These are phyloP conservation scores for Colletotrichum orbiculare DNA, from an alignment of 2,329 filamentous ascomycete genomes.

Conservation along the genomic window DNA sequence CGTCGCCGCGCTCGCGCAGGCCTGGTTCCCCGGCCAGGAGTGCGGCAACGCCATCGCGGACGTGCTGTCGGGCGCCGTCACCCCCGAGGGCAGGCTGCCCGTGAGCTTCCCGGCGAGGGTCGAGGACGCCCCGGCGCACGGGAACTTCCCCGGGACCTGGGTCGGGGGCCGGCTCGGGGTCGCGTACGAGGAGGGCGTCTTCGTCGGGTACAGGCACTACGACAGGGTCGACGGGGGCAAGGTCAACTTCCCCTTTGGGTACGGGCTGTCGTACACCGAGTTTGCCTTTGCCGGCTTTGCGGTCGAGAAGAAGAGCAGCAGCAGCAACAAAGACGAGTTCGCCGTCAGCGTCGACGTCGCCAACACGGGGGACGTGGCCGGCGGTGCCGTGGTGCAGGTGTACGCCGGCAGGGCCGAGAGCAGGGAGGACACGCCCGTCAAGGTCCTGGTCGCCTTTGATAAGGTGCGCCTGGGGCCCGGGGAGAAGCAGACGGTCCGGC, in stretches of 20 bases:
- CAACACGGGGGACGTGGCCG: conserved; percentile 66
- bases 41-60: conserved; percentile 76
- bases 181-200: conserved; percentile 76
- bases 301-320: conserved; percentile 47
- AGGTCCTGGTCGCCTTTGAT: conserved; percentile 45
- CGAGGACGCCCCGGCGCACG: conserved; percentile 73
- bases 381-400: conserved; percentile 66
- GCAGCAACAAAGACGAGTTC: conserved; percentile 50
- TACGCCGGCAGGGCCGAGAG: conserved; percentile 51
- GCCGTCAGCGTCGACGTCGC: conserved; percentile 62
- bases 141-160: conserved; percentile 63
- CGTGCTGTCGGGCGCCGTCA: conserved; percentile 72
- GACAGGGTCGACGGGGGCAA: conserved; percentile 68
- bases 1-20: conserved; percentile 70
- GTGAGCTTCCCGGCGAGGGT: conserved; percentile 70
- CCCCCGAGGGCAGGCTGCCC: conserved; percentile 73
- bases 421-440: conserved; percentile 39
- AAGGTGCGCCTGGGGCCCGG: conserved; percentile 42
- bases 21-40: conserved; percentile 79
- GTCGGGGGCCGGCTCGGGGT: conserved; percentile 62
- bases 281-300: conserved; percentile 64
- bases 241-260: conserved; percentile 74
- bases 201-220: conserved; percentile 76
- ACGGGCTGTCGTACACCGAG: conserved; percentile 72
- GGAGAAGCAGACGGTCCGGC: conserved; percentile 31